phyloP scores from a whole-genome alignment of 495 filamentous ascomycete species.

The Aspergillus haitiensis region DNA sequence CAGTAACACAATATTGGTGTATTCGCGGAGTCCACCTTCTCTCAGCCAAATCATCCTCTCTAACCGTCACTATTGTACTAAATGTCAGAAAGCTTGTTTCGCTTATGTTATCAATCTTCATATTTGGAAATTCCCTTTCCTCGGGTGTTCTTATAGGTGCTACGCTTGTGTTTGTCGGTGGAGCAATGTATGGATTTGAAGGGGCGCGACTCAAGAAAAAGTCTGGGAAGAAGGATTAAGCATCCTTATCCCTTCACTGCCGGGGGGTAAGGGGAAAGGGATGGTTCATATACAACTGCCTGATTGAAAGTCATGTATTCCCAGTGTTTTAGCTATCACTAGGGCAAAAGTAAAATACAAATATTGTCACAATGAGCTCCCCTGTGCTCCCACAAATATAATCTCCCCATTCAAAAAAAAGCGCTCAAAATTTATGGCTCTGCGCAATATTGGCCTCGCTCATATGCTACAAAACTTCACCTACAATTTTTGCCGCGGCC shows the following conservation, averaged over 20 bases:
- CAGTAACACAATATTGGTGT: constrained; percentile 88
- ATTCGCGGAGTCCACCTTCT: constrained; percentile 93
- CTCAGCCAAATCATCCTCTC: constrained; percentile 77
- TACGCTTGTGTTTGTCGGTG: constrained; percentile 80
- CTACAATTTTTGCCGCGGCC: constrained; percentile 95
- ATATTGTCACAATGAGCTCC: no score
- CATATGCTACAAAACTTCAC: constrained; percentile 78
- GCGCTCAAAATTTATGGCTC: no score
- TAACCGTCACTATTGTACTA: constrained; percentile 93
- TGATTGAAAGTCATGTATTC: no score
- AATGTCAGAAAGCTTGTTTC: constrained; percentile 96
- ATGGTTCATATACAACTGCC: no score
- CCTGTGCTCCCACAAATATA: no score
- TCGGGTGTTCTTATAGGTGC: constrained; percentile 77
- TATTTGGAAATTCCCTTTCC: constrained; percentile 84
- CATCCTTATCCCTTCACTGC: not conserved
- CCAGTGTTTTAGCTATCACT: no score
- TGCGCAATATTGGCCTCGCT: not conserved
- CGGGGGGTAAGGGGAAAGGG: no score
- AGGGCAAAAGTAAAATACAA: no score
- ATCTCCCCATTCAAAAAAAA: no score
- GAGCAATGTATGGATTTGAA: constrained; percentile 85
- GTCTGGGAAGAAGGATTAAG: constrained; percentile 27
- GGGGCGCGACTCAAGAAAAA: constrained; percentile 42
- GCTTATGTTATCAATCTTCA: constrained; percentile 81